Percentiles rank a stretch among this genome's conserved stretches.
phyloP scores from a whole-genome alignment of 1,284 basidiomycete genomes.

The Earliella scabrosa region DNA sequence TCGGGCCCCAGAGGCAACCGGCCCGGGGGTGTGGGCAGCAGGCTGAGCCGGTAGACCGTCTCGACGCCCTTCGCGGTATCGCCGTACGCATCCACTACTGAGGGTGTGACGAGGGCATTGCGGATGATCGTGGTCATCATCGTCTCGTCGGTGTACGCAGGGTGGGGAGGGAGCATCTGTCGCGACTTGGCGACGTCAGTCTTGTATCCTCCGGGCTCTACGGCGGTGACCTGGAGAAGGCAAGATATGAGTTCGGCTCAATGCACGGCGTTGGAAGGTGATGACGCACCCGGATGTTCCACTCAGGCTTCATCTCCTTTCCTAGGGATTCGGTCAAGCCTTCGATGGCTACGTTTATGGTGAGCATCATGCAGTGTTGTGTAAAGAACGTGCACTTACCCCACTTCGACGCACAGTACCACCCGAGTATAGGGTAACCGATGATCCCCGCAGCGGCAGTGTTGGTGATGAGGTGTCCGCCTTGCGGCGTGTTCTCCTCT shows the following conservation, averaged over 20 bases:
- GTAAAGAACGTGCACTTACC: slow-evolving; percentile 22
- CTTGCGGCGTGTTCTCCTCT: slow-evolving; percentile 40
- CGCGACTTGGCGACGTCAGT: slow-evolving; percentile 8
- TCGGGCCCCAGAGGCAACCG: slow-evolving; percentile 32
- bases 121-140: slow-evolving; percentile 2
- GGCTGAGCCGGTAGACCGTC: slow-evolving; percentile 6
- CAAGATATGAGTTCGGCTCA: too few relatives aligned
- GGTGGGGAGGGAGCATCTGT: slow-evolving; percentile 6
- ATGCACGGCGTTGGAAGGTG: too few relatives aligned
- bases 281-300: slow-evolving; percentile 40
- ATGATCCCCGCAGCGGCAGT: slow-evolving; percentile 34
- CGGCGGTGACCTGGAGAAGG: slow-evolving; percentile 9
- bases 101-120: background rate
- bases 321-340: slow-evolving; percentile 37
- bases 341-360: slow-evolving; percentile 35
- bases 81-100: background rate
- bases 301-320: slow-evolving; percentile 32
- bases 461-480: slow-evolving; percentile 38
- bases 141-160: slow-evolving; percentile 16
- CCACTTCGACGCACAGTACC: slow-evolving; percentile 36
- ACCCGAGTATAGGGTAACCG: slow-evolving; percentile 29
- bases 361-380: background rate
- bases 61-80: slow-evolving; percentile 5
- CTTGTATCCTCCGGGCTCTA: slow-evolving; percentile 20
- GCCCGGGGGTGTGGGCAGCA: slow-evolving; percentile 26